Evolutionary conservation across 192 early-diverging fungal genomes (phyloP), one percentile per base, ranked within the genome.

Genomic region (Gamsiella multidivaricata): DNA sequence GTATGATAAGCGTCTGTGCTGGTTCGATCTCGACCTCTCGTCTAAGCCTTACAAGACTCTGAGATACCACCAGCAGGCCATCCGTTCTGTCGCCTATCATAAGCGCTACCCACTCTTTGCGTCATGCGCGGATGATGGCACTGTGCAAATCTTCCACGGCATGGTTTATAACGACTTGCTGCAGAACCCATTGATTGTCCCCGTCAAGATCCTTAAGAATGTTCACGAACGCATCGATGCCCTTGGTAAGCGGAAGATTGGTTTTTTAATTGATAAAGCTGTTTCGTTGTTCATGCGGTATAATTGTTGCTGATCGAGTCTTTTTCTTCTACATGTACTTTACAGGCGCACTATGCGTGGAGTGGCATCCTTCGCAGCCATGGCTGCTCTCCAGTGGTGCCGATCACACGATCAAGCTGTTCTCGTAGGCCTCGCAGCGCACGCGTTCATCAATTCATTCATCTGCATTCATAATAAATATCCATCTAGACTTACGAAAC

Each of bases 81-180:
- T 98, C 52, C 92, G 97, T 22, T 89, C 93, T 62, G 96, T 97
- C 2, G 49, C 86, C 23, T 99, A 88, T 81, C 96, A 97, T 71
- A 87, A 86, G 83, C 84, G 87, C 47, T 94, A 94, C 79, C 98
- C 98, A 43, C 85, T 99, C 41, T 97, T 99, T 86, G 95, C 94
- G 15, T 95, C 94, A 0, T 89, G 91, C 34, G 90, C 92, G 15
- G 97, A 99, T 74, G 97, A 99, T 66, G 94, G 97, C 32, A 88
- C 88, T 26, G 90, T 98, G 9, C 95, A 97, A 73, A 85, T 99
- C 12, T 99, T 98, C 92, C 95, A 99, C 81, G 95, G 95, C 49
- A 98, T 94, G 94, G 97, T 99, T 26, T 99, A 97, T 82, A 88
- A 91, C 61, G 96, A 98, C 81, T 85, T 99, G 79, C 85, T 98